phyloP scores from a whole-genome alignment of 1,284 basidiomycete species.

The Anthracocystis panici-leucophaei region DNA sequence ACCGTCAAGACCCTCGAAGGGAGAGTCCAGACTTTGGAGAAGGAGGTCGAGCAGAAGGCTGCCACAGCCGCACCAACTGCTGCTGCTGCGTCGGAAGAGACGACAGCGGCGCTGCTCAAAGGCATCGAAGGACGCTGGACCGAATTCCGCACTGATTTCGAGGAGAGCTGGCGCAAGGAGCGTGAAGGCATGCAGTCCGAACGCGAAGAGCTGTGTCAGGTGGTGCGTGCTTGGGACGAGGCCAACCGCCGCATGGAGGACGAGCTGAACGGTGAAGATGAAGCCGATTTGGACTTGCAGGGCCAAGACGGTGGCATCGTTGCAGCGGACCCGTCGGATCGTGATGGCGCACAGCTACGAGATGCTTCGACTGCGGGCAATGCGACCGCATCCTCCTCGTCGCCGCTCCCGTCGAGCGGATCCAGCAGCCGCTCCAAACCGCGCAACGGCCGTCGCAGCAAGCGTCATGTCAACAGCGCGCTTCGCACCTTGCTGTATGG shows the following conservation, averaged over 20 bases:
- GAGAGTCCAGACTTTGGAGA: conserved; percentile 72
- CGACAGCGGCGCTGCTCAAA: conserved; percentile 35
- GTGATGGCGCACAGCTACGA: conserved; percentile 10
- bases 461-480: conserved; percentile 56
- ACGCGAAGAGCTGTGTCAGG: conserved; percentile 79
- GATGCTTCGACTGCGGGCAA: conserved; percentile 8
- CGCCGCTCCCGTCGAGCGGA: conserved; percentile 1
- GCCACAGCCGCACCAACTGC: conserved; percentile 10
- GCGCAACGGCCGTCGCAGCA: conserved; percentile 25
- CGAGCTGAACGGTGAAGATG: conserved; percentile 33
- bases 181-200: conserved; percentile 85
- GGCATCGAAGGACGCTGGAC: conserved; percentile 83
- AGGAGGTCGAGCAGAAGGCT: conserved; percentile 50
- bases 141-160: conserved; percentile 71
- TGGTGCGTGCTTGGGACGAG: conserved; percentile 85
- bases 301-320: conserved; percentile 14
- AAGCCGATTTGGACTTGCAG: conserved; percentile 4
- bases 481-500: conserved; percentile 54
- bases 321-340: neutral
- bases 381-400: conserved; percentile 9
- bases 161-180: conserved; percentile 72
- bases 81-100: conserved; percentile 20
- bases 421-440: conserved; percentile 22
- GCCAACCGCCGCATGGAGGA: conserved; percentile 72
- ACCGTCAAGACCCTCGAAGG: conserved; percentile 82